Evolutionary conservation across 257 asterid genomes (phyloP), one percentile per base, ranked within the genome.

Genomic region (Leonotis leonurus): DNA sequence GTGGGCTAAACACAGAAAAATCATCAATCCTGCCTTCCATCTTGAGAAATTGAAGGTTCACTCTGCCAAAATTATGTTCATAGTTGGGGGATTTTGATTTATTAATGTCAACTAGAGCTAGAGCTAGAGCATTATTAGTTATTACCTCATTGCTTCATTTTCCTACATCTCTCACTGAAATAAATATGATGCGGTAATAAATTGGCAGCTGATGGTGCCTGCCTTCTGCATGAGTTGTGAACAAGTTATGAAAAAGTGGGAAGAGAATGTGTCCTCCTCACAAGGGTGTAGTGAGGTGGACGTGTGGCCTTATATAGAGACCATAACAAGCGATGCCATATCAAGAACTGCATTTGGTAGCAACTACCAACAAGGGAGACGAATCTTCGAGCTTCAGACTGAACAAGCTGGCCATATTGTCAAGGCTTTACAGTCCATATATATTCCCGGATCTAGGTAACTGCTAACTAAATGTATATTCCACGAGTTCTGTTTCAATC

Each of bases 291-390:
- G 61, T 22, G 84, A 81, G 36, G 35, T 80, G 48, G 85, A 83
- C 30, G 81, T 83, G 46, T 81, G 90, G 87, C 83, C 81, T 22
- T 27, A 68, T 45, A 56, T 83, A 4, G 78, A 78, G 49, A 57
- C 41, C 2, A 10, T 83, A 22, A 35, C 78, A 0, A 46, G 82
- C 30, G 84, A 84, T 39, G 82, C 78, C 1, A 76, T 84, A 35
- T 81, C 85, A 4, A 69, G 85, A 5, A 78, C 90, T 24, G 79
- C 85, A 16, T 83, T 83, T 22, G 91, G 91, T 0, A 84, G 88
- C 62, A 79, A 70, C 67, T 77, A 77, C 12, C 50, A 77, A 68
- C 70, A 84, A 72, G 92, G 88, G 3, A 65, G 63, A 60, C 70
- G 14, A 44, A 67, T 84, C 2, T 81, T 81, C 32, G 77, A 77